Evolutionary conservation across 805 yeast genomes (phyloP).

Genomic region (Teunomyces aglyptinius): DNA sequence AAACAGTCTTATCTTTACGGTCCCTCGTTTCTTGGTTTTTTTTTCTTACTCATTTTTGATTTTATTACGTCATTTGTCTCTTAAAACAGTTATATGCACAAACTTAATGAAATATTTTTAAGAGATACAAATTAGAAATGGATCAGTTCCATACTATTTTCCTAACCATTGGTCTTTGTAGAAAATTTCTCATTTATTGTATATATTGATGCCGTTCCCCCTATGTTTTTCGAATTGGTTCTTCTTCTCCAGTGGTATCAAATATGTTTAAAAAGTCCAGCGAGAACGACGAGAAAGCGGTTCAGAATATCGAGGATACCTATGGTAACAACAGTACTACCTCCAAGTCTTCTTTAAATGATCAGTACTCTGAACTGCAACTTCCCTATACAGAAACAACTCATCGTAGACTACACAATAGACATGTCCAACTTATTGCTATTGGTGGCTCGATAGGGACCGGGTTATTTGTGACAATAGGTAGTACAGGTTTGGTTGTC

Average conservation of each 20-base stretch:
- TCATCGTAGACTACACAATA: slow-evolving; percentile 50
- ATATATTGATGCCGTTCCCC: neutral
- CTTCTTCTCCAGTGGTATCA: neutral
- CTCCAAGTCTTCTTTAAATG: slow-evolving; percentile 3
- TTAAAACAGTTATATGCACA: neutral
- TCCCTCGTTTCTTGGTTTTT: neutral
- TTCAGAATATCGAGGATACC: slow-evolving; percentile 1
- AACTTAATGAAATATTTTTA: neutral
- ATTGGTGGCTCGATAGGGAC: slow-evolving; percentile 57
- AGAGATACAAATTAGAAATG: neutral
- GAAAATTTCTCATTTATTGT: neutral
- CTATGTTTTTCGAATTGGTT: neutral
- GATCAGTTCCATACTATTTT: neutral
- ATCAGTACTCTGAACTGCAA: slow-evolving; percentile 1
- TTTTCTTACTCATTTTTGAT: neutral
- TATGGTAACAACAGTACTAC: slow-evolving; percentile 3
- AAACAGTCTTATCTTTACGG: neutral
- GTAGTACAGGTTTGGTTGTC: slow-evolving; percentile 23
- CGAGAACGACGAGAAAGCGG: neutral
- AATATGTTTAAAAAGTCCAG: neutral
- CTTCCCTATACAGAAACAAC: slow-evolving; percentile 12
- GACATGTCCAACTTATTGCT: slow-evolving; percentile 78
- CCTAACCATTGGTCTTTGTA: neutral
- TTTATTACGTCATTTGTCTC: neutral
- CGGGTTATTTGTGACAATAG: slow-evolving; percentile 37